Percentiles rank a stretch among this genome's conserved stretches.
Evolutionary conservation across 73 alveolate genomes (phyloP).

Genomic region (Tetrahymena thermophila): DNA sequence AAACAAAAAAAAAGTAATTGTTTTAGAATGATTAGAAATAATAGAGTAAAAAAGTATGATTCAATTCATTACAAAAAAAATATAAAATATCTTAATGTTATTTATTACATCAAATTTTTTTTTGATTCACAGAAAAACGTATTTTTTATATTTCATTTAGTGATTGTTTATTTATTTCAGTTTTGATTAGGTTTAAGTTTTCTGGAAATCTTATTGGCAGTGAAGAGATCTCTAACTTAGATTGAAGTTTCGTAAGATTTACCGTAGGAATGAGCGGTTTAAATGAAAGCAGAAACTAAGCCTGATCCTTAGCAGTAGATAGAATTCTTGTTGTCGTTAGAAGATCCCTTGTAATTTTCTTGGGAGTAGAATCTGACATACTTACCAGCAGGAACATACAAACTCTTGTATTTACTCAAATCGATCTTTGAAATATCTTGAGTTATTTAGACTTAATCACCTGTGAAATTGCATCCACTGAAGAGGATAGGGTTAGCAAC

Average conservation of each 20-base stretch:
- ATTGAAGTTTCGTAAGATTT: neutral
- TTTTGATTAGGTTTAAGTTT: neutral
- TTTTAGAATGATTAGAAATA: neutral
- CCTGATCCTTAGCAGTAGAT: neutral
- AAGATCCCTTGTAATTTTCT: neutral
- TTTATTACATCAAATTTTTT: neutral
- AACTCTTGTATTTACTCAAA: neutral
- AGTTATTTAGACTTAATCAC: neutral
- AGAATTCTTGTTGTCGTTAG: neutral
- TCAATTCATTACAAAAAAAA: neutral
- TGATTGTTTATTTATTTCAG: neutral
- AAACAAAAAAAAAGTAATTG: too few species aligned
- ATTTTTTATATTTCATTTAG: too few species aligned
- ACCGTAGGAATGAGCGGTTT: neutral
- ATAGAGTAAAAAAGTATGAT: neutral
- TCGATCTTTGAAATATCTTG: neutral
- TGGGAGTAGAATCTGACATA: neutral
- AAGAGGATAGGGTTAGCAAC: neutral
- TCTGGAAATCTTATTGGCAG: neutral
- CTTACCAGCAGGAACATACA: neutral
- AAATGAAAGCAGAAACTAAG: neutral
- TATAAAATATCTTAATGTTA: too few species aligned
- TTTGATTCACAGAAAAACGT: too few species aligned
- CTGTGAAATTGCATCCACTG: neutral
- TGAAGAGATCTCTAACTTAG: neutral